Conservation (phyloP, 306 rosid species). For the Casuarina cunninghamiana region DNA sequence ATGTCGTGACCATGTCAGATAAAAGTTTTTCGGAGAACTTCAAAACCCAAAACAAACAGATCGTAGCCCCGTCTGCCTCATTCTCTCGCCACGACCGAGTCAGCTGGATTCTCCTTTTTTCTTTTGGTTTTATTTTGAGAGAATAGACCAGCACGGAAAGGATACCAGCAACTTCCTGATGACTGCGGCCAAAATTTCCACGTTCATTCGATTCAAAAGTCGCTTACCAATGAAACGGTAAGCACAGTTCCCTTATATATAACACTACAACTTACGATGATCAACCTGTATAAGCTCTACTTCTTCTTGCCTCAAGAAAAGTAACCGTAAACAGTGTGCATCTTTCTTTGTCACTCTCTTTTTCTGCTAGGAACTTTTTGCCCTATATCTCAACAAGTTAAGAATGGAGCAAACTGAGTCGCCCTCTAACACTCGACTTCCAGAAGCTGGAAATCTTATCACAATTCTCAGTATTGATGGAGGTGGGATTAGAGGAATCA, state of each 20-base stretch:
- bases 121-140: background rate
- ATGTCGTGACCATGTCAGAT: no score
- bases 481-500: slow-evolving; percentile 41
- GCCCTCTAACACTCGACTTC: slow-evolving; percentile 5
- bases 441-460: slow-evolving; percentile 19
- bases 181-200: background rate
- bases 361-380: background rate
- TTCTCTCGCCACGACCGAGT: background rate
- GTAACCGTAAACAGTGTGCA: no score
- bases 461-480: slow-evolving; percentile 41
- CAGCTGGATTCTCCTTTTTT: background rate
- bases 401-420: background rate
- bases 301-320: background rate
- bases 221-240: background rate
- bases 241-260: background rate
- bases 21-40: no score
- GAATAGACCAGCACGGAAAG: background rate
- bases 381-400: background rate
- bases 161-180: background rate
- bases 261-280: background rate
- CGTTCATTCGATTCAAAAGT: background rate
- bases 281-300: background rate
- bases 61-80: background rate
- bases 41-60: no score
- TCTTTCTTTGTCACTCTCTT: background rate